Base-by-base conservation (phyloP, 2,329 filamentous ascomycete species). In the Ilyonectria sp. region DNA sequence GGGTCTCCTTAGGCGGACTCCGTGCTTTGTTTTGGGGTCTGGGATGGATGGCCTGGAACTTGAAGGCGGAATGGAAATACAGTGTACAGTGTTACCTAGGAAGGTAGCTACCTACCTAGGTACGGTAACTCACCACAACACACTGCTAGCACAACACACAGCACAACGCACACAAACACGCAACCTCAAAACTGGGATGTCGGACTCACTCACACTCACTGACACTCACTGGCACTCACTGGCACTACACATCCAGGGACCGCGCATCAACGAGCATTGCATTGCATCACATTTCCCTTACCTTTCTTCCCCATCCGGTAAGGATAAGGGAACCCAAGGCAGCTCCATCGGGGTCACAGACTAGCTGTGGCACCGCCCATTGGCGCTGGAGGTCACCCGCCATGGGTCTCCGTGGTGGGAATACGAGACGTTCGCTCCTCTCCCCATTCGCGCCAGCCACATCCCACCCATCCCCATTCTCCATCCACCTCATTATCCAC, bases 251-350 rank as follows among this genome's bases (percentile, higher is more conserved):
- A n/a, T 15, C 37, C 49, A 54, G 58, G 49, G 50, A 55, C 59
- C 40, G 59, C 46, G 50, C 59, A 55, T 62, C 33, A 54, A 53
- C 59, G 40, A 43, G 59, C 59, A 54, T 53, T 54, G 52, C 52
- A 55, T 55, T 55, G 52, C 52, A 54, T 55, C 17, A 26, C 49
- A 55, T 55, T 53, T 55, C 26, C 29, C 26, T 35, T 40, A 17
- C 59, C 37, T 29, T 29, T 61, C 23, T 21, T 53, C 50, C 50
- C 23, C 17, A 52, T 50, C 17, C 9, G 29, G 29, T 43, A 47
- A 46, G 40, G 40, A 53, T 46, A 35, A 53, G 50, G 37, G 58
- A 60, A 40, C 54, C 54, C 46, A 43, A 57, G 26, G 15, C 15
- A 44, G 19, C 33, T 13, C 19, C 35, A 21, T 53, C 29, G 5